Evolutionary conservation across 2,329 filamentous ascomycete species (phyloP), one percentile per base, ranked within the genome.

Genomic region (Orbilia ellipsospora): DNA sequence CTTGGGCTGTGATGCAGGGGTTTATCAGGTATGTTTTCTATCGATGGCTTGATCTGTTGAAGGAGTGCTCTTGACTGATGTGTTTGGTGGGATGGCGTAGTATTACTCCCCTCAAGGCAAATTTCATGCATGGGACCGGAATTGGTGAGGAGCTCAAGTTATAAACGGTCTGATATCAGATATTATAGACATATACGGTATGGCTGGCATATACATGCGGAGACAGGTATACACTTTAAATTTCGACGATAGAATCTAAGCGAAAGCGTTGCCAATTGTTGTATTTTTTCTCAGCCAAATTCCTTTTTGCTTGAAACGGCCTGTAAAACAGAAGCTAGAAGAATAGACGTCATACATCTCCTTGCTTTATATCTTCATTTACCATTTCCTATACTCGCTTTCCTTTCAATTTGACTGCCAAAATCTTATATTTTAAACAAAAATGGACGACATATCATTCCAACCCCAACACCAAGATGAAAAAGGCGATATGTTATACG

Each of bases 1-100:
- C 94, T 4, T 97, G 94, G 93, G 90, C 90, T 42, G 92, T 99
- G 23, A 91, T 91, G 81, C 90, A 96, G 81, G 92, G 93, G 28
- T 89, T 90, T 82, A 96, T 94, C 12, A 95, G 92, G 92, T 92
- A 83, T 80, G 85, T 83, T 51, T 66, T 20, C 10, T 52, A 12
- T 51, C 68, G 60, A 40, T 23, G 15, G 45, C 31, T 26, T 48
- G 65, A 42, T 26, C 48, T 26, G 64, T 4, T 15, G 6, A 57
- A 18, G 61, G 78, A 5, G 28, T 40, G 1, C 44, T 45, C 3
- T 3, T 79, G 72, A 69, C 51, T 67, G 73, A 44, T 79, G 40
- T 74, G 55, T 16, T 26, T 13, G 12, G 15, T 79, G 31, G 23
- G 23, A 23, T 36, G 31, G 5, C 1, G 77, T 80, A 96, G 93